Evolutionary conservation across 1,284 basidiomycete genomes (phyloP).

Genomic region (Ceratobasidium sp.): DNA sequence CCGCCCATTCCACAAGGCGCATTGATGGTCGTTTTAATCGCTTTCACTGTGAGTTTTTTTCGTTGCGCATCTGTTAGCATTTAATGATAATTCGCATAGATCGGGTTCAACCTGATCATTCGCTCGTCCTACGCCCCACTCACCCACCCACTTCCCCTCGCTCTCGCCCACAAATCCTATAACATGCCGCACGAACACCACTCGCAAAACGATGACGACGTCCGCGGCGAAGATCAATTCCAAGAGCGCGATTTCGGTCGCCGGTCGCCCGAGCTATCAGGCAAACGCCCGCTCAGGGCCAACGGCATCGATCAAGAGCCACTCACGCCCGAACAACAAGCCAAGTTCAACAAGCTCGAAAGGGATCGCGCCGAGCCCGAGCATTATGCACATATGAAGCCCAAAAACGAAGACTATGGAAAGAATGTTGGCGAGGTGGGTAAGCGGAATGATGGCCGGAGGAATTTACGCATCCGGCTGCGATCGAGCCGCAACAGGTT

Average conservation of each 20-base stretch:
- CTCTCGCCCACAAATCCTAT: constrained; percentile 75
- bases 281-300: constrained; percentile 24
- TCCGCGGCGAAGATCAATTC: constrained; percentile 51
- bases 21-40: constrained; percentile 87
- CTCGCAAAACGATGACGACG: constrained; percentile 54
- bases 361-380: constrained; percentile 44
- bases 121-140: constrained; percentile 66
- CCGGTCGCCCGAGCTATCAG: constrained; percentile 21
- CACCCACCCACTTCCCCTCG: constrained; percentile 75
- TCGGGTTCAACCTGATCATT: constrained; percentile 63
- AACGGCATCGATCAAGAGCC: constrained; percentile 20
- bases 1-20: constrained; percentile 80
- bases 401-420: background rate
- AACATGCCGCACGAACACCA: constrained; percentile 58
- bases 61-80: constrained; percentile 53
- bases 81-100: constrained; percentile 49
- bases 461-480: constrained; percentile 85
- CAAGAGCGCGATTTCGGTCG: constrained; percentile 35
- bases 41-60: constrained; percentile 73
- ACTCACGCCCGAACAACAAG: constrained; percentile 42
- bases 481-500: constrained; percentile 77
- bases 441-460: constrained; percentile 54
- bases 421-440: constrained; percentile 33
- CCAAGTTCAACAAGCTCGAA: constrained; percentile 33
- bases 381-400: constrained; percentile 16